Evolutionary conservation across 306 rosid species (phyloP), one percentile per base, ranked within the genome.

Genomic region (Prunus armeniaca): DNA sequence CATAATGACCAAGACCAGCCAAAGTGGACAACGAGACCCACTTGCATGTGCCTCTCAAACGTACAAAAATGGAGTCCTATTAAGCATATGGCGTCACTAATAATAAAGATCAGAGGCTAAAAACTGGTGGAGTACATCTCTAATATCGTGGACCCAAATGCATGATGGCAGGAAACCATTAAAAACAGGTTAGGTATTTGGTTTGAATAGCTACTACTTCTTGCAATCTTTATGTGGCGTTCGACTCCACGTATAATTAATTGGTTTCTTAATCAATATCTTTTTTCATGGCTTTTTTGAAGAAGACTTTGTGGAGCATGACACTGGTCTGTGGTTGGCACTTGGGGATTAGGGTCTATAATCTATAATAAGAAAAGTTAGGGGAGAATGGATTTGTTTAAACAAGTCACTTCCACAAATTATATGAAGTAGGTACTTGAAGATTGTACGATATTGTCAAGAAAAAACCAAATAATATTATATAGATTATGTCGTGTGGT

Each of bases 21-120:
- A 65, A 34, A 9, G 49, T 65, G 69, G 49, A 65, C 69, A 65
- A 18, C 19, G 69, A 65, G 69, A 65, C 69, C 15, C 49, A 34
- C 27, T 65, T 32, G 17, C 27, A 65, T 65, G 69, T 65, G 69
- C 24, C 49, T 17, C 13, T 17, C 57, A n/a, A 65, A 34, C 9
- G 24, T 65, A 65, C 50, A 65, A 65, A 32, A 65, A 34, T 34
- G 50, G 49, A 34, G 50, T 10, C 69, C 47, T 19, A 32, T 65
- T 65, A 34, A 65, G 43, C 9, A 65, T 19, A 15, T 32, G 11
- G 11, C n/a, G 38, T 60, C 65, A 60, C 65, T 20, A 38, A 38
- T 54, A 54, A 17, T 54, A 54, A 54, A 54, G 58, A 18, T 54
- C 3, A 19, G 12, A 15, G 58, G 20, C 58, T 7, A 54, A 54